Evolutionary conservation across 306 rosid species (phyloP).

Genomic region (Lotus japonicus): DNA sequence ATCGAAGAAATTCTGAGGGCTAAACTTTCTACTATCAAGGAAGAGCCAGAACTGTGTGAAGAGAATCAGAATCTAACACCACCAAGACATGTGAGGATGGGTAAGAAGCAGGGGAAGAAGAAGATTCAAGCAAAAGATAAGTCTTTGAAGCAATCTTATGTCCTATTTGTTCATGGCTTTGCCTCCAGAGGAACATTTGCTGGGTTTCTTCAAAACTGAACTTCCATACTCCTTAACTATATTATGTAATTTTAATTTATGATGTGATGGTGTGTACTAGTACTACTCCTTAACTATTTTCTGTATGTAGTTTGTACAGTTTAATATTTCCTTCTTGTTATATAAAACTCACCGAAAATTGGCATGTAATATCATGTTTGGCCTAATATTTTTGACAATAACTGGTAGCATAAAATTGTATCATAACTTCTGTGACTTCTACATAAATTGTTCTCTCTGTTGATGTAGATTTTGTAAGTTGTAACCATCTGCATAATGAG

Average conservation of each 20-base stretch:
- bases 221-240: too few species aligned
- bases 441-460: too few species aligned
- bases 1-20: slow-evolving; percentile 61
- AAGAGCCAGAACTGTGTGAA: slow-evolving; percentile 60
- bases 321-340: not conserved
- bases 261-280: slow-evolving; percentile 18
- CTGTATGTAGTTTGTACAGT: slow-evolving; percentile 18
- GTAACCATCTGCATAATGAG: too few species aligned
- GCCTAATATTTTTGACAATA: not conserved
- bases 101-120: slow-evolving; percentile 39
- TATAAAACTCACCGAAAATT: slow-evolving; percentile 1
- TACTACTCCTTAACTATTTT: not conserved
- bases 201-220: slow-evolving; percentile 46
- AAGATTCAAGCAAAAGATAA: slow-evolving; percentile 35
- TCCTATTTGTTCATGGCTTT: slow-evolving; percentile 41
- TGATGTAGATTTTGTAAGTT: too few species aligned
- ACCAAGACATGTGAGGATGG: slow-evolving; percentile 32
- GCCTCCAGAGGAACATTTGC: slow-evolving; percentile 50
- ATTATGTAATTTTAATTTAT: slow-evolving; percentile 16
- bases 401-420: not conserved
- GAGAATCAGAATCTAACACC: slow-evolving; percentile 34
- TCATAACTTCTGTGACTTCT: not conserved
- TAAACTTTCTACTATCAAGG: slow-evolving; percentile 65
- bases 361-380: slow-evolving; percentile 4
- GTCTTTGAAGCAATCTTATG: slow-evolving; percentile 44